Conservation (phyloP, 2,329 filamentous ascomycete species). For the Diaporthe longicolla region DNA sequence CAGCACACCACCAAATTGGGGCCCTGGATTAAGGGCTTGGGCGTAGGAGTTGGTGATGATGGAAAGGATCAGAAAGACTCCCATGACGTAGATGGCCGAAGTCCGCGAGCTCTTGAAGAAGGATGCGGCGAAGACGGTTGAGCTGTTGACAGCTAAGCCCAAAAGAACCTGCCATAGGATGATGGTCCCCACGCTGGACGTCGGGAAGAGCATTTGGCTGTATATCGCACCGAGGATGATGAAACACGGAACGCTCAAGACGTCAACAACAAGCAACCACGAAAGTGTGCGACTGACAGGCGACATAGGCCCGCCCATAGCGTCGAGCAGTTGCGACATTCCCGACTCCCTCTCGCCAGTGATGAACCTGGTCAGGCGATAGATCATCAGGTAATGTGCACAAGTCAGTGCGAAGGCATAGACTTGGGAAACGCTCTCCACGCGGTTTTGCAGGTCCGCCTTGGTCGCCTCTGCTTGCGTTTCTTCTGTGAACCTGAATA, state of each 20-base stretch:
- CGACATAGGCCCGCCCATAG: background rate
- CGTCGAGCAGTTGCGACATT: background rate
- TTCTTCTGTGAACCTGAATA: slow-evolving; percentile 8
- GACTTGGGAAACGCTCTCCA: background rate
- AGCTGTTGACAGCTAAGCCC: background rate
- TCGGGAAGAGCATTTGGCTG: background rate
- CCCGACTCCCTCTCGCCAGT: slow-evolving; percentile 11
- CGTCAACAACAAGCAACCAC: background rate
- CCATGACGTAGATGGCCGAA: slow-evolving; percentile 9
- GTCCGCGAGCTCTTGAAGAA: slow-evolving; percentile 3
- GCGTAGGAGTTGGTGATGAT: background rate
- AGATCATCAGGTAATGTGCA: background rate
- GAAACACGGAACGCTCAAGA: slow-evolving; percentile 6
- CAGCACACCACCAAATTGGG: background rate
- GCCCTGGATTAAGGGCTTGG: background rate
- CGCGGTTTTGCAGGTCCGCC: background rate
- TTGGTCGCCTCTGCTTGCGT: background rate
- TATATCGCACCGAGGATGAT: background rate
- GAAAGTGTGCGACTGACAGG: background rate
- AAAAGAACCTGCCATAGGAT: slow-evolving; percentile 6
- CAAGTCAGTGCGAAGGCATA: background rate
- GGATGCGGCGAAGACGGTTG: background rate
- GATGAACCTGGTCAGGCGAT: slow-evolving; percentile 1
- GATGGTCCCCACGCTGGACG: background rate
- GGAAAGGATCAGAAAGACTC: background rate